Evolutionary conservation across 768 basidiomycete species (phyloP).

Genomic region (Hortiboletus campestris): DNA sequence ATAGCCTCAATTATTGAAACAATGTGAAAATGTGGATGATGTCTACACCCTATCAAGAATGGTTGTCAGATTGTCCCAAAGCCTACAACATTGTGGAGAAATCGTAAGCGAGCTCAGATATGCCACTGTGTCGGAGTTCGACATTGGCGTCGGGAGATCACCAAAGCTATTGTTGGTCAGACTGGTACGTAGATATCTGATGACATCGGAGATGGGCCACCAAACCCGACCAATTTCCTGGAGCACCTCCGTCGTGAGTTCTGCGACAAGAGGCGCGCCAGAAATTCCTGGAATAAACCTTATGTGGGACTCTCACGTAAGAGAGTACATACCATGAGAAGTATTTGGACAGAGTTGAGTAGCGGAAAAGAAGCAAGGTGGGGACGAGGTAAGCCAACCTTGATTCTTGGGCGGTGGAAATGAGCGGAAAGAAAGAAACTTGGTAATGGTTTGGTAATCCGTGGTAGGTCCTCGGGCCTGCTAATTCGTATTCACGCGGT

Average conservation of each 20-base stretch:
- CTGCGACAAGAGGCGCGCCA: conserved; percentile 1
- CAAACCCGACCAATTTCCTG: conserved; percentile 11
- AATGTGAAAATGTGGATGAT: too few species aligned
- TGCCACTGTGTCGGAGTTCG: conserved; percentile 11
- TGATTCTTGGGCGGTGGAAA: not conserved
- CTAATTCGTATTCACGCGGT: conserved; percentile 28
- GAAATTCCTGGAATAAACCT: conserved; percentile 12
- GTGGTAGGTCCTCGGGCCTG: conserved; percentile 24
- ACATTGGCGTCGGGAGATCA: not conserved
- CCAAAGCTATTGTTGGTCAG: not conserved
- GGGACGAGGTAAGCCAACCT: not conserved
- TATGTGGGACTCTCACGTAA: conserved; percentile 15
- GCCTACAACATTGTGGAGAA: conserved; percentile 3
- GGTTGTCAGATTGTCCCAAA: too few species aligned
- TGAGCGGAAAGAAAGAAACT: not conserved
- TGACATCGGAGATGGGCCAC: conserved; percentile 19
- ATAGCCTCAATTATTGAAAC: too few species aligned
- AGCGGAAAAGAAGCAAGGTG: conserved; percentile 7
- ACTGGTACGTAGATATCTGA: not conserved
- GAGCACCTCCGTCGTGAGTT: conserved; percentile 6
- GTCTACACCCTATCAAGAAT: too few species aligned
- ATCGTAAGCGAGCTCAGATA: conserved; percentile 5
- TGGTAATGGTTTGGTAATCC: not conserved
- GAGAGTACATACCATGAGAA: conserved; percentile 1
- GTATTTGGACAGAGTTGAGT: not conserved